A percentile compares a stretch with the other conserved stretches of the same genome.
Conservation (phyloP, 306 rosid genomes). For the Crataegus laevigata region DNA sequence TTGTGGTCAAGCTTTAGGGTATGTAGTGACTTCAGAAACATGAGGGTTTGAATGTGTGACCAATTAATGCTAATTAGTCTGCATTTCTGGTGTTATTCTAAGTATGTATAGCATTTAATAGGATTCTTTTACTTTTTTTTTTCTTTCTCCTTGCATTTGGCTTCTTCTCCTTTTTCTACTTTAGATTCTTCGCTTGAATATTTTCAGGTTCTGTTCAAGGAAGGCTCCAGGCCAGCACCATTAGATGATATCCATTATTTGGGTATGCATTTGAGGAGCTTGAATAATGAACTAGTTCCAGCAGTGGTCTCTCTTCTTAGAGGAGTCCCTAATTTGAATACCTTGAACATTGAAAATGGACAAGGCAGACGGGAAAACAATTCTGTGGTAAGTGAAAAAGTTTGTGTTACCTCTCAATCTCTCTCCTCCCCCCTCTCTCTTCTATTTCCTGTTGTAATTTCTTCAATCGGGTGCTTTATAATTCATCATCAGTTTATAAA, state of each 20-base stretch:
- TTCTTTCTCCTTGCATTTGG: background rate
- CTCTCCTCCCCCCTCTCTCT: background rate
- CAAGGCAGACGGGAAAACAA: background rate
- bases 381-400: background rate
- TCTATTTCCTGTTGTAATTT: background rate
- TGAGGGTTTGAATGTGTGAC: too few relatives aligned
- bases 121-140: background rate
- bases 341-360: background rate
- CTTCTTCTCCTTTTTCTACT: background rate
- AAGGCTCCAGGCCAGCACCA: background rate
- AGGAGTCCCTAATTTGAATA: background rate
- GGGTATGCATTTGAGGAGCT: background rate
- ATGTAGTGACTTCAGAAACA: too few relatives aligned
- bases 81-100: too few relatives aligned
- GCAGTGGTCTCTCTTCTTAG: background rate
- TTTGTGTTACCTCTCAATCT: background rate
- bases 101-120: background rate
- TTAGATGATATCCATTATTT: background rate
- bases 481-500: background rate
- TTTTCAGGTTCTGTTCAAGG: background rate
- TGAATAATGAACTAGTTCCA: background rate
- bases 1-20: too few relatives aligned
- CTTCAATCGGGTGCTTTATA: background rate
- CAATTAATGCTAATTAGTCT: too few relatives aligned
- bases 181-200: background rate